phyloP scores from a whole-genome alignment of 2,329 filamentous ascomycete species.

The Intubia oerlemansii region DNA sequence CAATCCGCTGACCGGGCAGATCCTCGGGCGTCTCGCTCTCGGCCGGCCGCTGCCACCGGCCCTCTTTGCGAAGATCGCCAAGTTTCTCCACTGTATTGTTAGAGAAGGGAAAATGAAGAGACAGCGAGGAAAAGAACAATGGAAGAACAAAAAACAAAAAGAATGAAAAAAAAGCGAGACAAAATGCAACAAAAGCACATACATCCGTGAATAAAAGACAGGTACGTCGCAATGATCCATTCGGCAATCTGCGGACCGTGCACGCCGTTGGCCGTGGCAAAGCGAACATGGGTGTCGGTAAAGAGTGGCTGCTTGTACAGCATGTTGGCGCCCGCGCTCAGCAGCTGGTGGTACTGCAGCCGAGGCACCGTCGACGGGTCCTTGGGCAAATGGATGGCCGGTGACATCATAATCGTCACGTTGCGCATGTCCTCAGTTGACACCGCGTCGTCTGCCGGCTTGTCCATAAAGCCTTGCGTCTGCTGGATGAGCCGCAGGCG shows the following conservation, averaged over 20 bases:
- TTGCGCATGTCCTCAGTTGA: too few relatives aligned
- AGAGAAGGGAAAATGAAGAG: too few relatives aligned
- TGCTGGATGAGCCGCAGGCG: too few relatives aligned
- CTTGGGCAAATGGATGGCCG: too few relatives aligned
- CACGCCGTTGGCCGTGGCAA: conserved; percentile 36
- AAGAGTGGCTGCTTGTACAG: conserved; percentile 24
- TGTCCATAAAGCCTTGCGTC: too few relatives aligned
- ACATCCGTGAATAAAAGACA: too few relatives aligned
- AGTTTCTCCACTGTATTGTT: conserved; percentile 19
- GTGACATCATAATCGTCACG: too few relatives aligned
- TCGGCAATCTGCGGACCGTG: conserved; percentile 35
- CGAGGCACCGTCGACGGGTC: conserved; percentile 19
- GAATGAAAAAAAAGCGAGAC: neutral
- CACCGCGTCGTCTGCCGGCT: too few relatives aligned
- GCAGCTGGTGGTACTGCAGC: conserved; percentile 30
- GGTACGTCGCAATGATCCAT: conserved; percentile 31
- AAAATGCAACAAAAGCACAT: too few relatives aligned
- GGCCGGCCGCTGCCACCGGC: conserved; percentile 19
- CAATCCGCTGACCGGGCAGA: conserved; percentile 26
- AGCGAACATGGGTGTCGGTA: conserved; percentile 24
- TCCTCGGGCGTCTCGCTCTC: conserved; percentile 19
- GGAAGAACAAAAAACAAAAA: neutral
- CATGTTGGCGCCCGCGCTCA: conserved; percentile 31
- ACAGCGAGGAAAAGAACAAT: too few relatives aligned
- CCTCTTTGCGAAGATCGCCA: conserved; percentile 20